Base-by-base conservation (phyloP, 345 rosid species). In the Acer yangbiense region DNA sequence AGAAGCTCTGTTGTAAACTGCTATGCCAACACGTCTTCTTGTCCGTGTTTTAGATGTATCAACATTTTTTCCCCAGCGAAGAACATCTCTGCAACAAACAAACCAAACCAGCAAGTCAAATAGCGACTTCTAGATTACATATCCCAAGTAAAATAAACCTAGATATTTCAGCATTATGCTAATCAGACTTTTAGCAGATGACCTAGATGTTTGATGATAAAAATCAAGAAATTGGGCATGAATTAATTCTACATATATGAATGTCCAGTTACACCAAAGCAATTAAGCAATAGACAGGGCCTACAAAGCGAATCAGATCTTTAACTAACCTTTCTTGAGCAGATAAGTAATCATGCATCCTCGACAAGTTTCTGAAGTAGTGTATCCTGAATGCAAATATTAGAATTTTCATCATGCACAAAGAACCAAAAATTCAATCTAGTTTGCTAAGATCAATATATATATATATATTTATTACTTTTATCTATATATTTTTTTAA, bases 251-350 rank as follows among this genome's bases (percentile, higher is more conserved):
- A 5, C 3, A 50, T 57, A n/a, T 18, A 32, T 27, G 29, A n/a
- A 50, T 21, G 4, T 32, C 35, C 54, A 20, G 3, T 21, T 2
- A 68, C 39, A 68, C 12, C 16, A 11, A 65, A 73, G 35, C 29
- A 71, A 2, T 1, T 41, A 48, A 41, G 46, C 16, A 72, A 2
- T 1, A 5, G 23, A 60, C 29, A 65, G 32, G 25, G 35, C 62
- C 44, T 1, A 54, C 29, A 70, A 57, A 48, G 54, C 77, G 46
- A 7, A 69, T 50, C 3, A 23, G 7, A 17, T 64, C 43, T 65
- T 74, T 11, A 20, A 83, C 90, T 72, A 41, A 92, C 99, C 95
- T 91, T 90, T 95, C 99, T 27, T 87, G 91, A 32, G 82, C 1
- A 0, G 27, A 25, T 25, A 25, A 25, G 27, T 25, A 25, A 25